phyloP scores from a whole-genome alignment of 306 rosid genomes.

The Dalbergia oliveri region DNA sequence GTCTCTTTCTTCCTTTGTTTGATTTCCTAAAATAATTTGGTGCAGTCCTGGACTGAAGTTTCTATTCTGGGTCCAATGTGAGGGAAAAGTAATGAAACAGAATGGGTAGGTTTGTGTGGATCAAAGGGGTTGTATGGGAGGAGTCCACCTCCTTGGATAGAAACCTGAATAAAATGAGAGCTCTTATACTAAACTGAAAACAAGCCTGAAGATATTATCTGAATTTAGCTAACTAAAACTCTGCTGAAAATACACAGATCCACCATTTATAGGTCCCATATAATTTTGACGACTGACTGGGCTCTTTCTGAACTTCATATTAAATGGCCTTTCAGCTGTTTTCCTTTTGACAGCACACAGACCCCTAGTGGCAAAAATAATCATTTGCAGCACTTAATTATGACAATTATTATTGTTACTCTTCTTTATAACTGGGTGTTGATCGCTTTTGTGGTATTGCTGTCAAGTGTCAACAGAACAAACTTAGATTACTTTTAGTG shows the following conservation, averaged over 20 bases:
- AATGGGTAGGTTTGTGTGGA: background rate
- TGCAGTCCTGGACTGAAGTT: background rate
- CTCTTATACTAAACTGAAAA: background rate
- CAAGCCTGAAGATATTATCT: background rate
- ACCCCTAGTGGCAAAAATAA: conserved; percentile 1
- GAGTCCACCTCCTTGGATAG: conserved; percentile 24
- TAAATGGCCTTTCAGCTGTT: background rate
- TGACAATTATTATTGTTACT: background rate
- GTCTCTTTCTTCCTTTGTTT: background rate
- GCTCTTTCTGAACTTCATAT: background rate
- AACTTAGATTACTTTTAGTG: background rate
- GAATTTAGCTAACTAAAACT: conserved; percentile 5
- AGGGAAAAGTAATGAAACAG: conserved; percentile 6
- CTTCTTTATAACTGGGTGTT: background rate
- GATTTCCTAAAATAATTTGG: background rate
- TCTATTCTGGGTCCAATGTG: background rate
- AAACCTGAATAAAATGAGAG: background rate
- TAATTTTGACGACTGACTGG: background rate
- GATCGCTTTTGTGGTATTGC: background rate
- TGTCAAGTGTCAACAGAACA: background rate
- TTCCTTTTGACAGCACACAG: background rate
- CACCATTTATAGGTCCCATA: background rate
- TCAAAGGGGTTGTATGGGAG: background rate
- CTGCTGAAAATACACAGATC: background rate
- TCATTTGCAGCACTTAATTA: background rate